Conservation (phyloP, 2,329 filamentous ascomycete genomes). For the Harringtonia aguacate region DNA sequence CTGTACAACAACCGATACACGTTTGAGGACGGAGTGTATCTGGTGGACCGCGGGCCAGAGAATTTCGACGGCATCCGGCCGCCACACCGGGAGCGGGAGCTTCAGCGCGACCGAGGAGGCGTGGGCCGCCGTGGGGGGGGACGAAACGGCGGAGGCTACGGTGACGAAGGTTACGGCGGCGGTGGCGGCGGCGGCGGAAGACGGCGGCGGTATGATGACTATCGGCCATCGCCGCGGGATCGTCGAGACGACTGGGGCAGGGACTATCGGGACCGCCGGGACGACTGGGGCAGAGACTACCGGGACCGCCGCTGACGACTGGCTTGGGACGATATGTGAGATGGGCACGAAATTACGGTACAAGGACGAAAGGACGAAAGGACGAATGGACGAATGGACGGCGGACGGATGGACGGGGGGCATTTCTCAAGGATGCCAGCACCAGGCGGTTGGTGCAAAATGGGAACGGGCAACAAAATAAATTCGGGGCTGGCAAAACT, state of each 20-base stretch:
- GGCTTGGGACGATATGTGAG: not conserved
- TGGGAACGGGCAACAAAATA: too few relatives aligned
- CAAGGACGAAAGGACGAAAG: too few relatives aligned
- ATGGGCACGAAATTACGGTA: too few relatives aligned
- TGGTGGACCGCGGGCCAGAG: conserved; percentile 65
- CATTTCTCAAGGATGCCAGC: too few relatives aligned
- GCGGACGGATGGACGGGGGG: too few relatives aligned
- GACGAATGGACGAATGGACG: too few relatives aligned
- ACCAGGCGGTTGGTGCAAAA: too few relatives aligned
- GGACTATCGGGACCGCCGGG: not conserved
- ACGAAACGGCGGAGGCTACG: not conserved
- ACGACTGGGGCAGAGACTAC: not conserved
- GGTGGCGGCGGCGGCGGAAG: conserved; percentile 17
- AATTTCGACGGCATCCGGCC: conserved; percentile 55
- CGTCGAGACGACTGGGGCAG: not conserved
- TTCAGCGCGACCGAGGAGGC: conserved; percentile 24
- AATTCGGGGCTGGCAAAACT: too few relatives aligned
- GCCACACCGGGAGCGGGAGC: conserved; percentile 39
- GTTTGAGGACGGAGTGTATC: conserved; percentile 54
- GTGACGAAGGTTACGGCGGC: conserved; percentile 17
- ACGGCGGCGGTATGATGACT: conserved; percentile 9
- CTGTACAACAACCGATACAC: conserved; percentile 58
- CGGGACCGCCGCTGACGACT: not conserved
- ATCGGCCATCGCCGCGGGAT: conserved; percentile 3
- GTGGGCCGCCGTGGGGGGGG: conserved; percentile 1